These are phyloP conservation scores for Butyriboletus loyo DNA, from an alignment of 768 basidiomycete genomes.

Conservation along the genomic window DNA sequence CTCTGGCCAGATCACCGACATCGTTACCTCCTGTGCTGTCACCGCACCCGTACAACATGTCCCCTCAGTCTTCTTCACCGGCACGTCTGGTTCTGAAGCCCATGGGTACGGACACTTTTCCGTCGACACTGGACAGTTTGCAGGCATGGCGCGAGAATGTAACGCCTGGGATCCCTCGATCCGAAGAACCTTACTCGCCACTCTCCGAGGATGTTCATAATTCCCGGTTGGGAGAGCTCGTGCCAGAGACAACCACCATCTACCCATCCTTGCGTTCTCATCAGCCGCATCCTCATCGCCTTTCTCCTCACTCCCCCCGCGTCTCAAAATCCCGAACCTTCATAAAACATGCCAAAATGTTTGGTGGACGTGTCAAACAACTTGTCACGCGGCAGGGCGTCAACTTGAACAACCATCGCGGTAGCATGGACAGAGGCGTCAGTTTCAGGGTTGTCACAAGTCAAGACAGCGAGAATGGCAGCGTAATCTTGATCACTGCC, in stretches of 20 bases:
- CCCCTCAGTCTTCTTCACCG: slow-evolving; percentile 7
- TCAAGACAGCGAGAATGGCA: slow-evolving; percentile 31
- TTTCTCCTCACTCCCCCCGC: neutral
- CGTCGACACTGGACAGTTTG: slow-evolving; percentile 27
- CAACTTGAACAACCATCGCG: slow-evolving; percentile 10
- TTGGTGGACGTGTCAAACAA: slow-evolving; percentile 30
- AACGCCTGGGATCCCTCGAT: slow-evolving; percentile 13
- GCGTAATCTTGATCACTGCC: slow-evolving; percentile 30
- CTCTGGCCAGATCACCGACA: slow-evolving; percentile 15
- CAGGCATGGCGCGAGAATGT: slow-evolving; percentile 30
- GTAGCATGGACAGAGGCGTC: slow-evolving; percentile 20
- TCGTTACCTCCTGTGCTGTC: slow-evolving; percentile 15
- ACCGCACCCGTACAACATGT: slow-evolving; percentile 12
- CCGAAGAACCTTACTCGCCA: slow-evolving; percentile 15
- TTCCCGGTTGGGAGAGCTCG: slow-evolving; percentile 5
- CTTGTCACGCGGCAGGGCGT: slow-evolving; percentile 17
- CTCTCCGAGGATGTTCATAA: slow-evolving; percentile 10
- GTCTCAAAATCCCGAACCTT: slow-evolving; percentile 15
- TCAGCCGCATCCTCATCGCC: slow-evolving; percentile 1
- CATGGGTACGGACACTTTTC: slow-evolving; percentile 32
- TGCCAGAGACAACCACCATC: slow-evolving; percentile 1
- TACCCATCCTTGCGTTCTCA: slow-evolving; percentile 7
- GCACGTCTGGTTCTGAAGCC: slow-evolving; percentile 22
- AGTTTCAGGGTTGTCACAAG: slow-evolving; percentile 17
- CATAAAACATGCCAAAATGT: slow-evolving; percentile 25